Conservation (phyloP, 768 basidiomycete genomes). For the Trametes cubensis region DNA sequence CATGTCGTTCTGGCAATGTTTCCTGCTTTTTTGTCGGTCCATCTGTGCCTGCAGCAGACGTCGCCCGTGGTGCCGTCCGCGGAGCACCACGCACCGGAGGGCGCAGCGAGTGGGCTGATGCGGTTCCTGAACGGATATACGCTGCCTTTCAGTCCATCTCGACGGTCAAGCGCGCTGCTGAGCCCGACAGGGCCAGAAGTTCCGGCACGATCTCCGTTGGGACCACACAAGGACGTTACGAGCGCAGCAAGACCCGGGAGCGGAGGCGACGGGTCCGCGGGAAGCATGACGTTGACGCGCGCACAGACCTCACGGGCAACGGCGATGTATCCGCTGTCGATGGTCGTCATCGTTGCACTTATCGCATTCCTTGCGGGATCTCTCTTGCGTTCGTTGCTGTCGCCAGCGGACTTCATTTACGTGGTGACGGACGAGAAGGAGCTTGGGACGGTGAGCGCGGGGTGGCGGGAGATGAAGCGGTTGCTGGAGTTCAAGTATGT, state of each 20-base stretch:
- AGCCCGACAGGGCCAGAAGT: conserved; percentile 12
- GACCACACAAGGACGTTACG: conserved; percentile 11
- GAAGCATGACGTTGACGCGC: conserved; percentile 10
- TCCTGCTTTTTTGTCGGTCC: neutral
- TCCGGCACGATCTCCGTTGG: conserved; percentile 16
- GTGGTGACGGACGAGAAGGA: conserved; percentile 62
- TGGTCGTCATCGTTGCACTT: conserved; percentile 75
- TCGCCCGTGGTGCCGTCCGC: conserved; percentile 25
- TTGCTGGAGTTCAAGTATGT: conserved; percentile 82
- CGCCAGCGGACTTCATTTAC: conserved; percentile 90
- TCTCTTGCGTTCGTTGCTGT: conserved; percentile 82
- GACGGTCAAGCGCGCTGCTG: conserved; percentile 31
- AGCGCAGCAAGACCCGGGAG: conserved; percentile 1
- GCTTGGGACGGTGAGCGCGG: conserved; percentile 51
- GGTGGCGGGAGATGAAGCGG: conserved; percentile 86
- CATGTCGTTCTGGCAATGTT: neutral
- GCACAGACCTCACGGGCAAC: conserved; percentile 5
- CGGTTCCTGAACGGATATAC: conserved; percentile 61
- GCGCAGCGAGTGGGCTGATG: conserved; percentile 47
- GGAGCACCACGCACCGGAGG: conserved; percentile 28
- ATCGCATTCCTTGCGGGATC: conserved; percentile 93
- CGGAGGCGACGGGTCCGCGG: conserved; percentile 7
- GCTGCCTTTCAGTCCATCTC: conserved; percentile 49
- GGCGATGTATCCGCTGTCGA: conserved; percentile 47
- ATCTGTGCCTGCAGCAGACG: conserved; percentile 28